phyloP scores from a whole-genome alignment of 208 protist genomes.

The Porcisia hertigi region DNA sequence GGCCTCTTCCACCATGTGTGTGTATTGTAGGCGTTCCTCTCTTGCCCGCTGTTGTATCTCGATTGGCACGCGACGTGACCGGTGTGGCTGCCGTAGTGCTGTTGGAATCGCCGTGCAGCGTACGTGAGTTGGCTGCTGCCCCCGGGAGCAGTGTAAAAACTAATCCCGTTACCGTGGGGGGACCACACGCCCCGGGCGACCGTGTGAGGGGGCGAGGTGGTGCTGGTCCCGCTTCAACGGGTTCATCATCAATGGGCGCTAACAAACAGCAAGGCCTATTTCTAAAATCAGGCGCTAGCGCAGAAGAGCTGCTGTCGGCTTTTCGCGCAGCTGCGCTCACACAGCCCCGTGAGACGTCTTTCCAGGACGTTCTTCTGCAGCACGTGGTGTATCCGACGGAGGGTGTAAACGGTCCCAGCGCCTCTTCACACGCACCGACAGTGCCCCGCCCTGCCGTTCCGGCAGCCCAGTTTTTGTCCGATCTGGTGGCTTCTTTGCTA shows the following conservation, averaged over 20 bases:
- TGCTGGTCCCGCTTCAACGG: neutral
- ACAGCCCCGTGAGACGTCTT: slow-evolving; percentile 7
- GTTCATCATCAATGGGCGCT: neutral
- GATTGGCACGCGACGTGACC: slow-evolving; percentile 9
- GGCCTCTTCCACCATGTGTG: slow-evolving; percentile 38
- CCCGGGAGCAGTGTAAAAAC: neutral
- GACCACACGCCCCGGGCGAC: neutral
- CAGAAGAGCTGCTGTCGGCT: slow-evolving; percentile 18
- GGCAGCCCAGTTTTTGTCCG: slow-evolving; percentile 30
- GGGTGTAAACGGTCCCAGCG: neutral
- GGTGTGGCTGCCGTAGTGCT: slow-evolving; percentile 19
- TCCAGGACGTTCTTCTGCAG: slow-evolving; percentile 27
- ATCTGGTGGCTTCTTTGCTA: slow-evolving; percentile 23
- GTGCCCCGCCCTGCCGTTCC: slow-evolving; percentile 23
- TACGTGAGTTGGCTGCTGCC: slow-evolving; percentile 22
- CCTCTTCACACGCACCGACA: neutral
- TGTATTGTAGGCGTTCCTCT: slow-evolving; percentile 20
- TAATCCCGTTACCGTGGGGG: neutral
- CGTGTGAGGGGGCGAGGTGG: slow-evolving; percentile 10
- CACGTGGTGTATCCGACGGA: slow-evolving; percentile 32
- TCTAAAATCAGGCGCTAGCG: neutral
- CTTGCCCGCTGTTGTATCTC: slow-evolving; percentile 6
- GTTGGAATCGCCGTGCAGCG: slow-evolving; percentile 23
- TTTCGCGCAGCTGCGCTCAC: neutral
- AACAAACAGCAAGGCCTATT: neutral